A percentile compares a stretch with the other conserved stretches of the same genome.
Conservation (phyloP, 1,139 yeast species). For the Magnusiomyces tetraspermus region DNA sequence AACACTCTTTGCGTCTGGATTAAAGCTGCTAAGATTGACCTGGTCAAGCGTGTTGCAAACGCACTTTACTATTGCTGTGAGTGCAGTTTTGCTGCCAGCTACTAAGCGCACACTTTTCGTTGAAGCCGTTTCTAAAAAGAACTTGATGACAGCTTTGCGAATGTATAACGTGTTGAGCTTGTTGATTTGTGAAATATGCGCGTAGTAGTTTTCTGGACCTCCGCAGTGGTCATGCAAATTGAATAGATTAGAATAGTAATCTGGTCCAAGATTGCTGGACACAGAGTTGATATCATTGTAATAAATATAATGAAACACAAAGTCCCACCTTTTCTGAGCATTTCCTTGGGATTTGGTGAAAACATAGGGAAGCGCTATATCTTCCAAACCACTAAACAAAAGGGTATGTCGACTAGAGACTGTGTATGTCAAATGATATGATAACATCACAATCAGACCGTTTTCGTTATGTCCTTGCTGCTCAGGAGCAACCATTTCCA, state of each 20-base stretch:
- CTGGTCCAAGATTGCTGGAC: background rate
- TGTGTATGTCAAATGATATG: background rate
- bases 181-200: background rate
- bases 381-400: conserved; percentile 1
- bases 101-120: background rate
- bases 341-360: background rate
- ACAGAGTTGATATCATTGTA: background rate
- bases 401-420: background rate
- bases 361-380: background rate
- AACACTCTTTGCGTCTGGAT: background rate
- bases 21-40: background rate
- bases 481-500: background rate
- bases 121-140: background rate
- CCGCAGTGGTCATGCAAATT: background rate
- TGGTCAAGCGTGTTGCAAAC: background rate
- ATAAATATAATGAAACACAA: background rate
- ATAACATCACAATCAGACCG: background rate
- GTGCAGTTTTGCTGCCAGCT: background rate
- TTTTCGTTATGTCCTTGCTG: background rate
- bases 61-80: background rate
- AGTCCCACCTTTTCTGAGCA: background rate
- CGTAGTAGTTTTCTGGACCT: background rate
- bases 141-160: background rate
- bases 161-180: background rate
- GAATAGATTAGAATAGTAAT: background rate